Percentiles rank a stretch among this genome's conserved stretches.
Conservation (phyloP, 805 yeast species). For the Candida railenensis region DNA sequence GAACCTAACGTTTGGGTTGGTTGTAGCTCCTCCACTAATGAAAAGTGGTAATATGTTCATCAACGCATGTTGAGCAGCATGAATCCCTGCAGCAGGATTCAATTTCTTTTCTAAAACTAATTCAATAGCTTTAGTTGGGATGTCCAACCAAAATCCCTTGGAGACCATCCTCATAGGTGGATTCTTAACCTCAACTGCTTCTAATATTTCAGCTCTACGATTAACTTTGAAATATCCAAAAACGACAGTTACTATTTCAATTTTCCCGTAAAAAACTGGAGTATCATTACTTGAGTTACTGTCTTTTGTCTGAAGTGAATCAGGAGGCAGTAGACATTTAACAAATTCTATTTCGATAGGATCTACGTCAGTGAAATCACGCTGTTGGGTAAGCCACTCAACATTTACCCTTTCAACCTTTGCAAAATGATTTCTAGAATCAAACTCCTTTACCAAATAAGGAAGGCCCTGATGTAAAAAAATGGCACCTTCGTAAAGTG, state of each 20-base stretch:
- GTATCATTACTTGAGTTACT: slow-evolving; percentile 27
- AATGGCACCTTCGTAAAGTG: slow-evolving; percentile 89
- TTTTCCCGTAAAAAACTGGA: slow-evolving; percentile 75
- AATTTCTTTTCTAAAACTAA: slow-evolving; percentile 55
- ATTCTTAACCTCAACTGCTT: slow-evolving; percentile 87
- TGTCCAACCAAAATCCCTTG: slow-evolving; percentile 90
- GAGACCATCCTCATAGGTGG: slow-evolving; percentile 74
- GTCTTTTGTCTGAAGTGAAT: slow-evolving; percentile 14
- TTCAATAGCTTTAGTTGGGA: slow-evolving; percentile 65
- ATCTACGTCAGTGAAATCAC: slow-evolving; percentile 93
- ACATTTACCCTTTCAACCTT: slow-evolving; percentile 86
- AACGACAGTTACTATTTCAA: slow-evolving; percentile 70
- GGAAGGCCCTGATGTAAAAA: slow-evolving; percentile 93
- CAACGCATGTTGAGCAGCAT: slow-evolving; percentile 91
- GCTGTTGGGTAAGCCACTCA: slow-evolving; percentile 88
- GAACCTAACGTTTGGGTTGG: slow-evolving; percentile 31
- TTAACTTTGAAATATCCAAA: slow-evolving; percentile 93
- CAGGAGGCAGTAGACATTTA: slow-evolving; percentile 49
- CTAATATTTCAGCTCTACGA: slow-evolving; percentile 73
- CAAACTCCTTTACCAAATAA: slow-evolving; percentile 80
- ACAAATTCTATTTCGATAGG: slow-evolving; percentile 71
- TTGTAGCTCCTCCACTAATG: slow-evolving; percentile 65
- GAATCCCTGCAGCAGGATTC: slow-evolving; percentile 88
- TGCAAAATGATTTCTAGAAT: slow-evolving; percentile 75
- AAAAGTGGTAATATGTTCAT: slow-evolving; percentile 76